Base-by-base conservation (phyloP, 2,329 filamentous ascomycete species). In the Colletotrichum orchidophilum region DNA sequence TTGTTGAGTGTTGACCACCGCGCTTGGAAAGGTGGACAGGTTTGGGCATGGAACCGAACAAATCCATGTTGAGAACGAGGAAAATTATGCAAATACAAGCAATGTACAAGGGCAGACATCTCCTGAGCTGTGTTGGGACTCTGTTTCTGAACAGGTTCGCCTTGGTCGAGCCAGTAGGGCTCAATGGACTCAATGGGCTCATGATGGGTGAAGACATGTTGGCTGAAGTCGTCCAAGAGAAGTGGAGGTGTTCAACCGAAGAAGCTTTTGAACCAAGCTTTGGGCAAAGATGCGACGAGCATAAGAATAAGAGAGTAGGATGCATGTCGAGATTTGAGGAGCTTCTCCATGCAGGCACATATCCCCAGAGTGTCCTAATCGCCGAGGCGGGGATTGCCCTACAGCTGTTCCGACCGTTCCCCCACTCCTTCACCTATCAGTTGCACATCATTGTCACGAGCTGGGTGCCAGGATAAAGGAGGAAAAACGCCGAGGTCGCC, bases 71-170 rank as follows among this genome's bases (percentile, higher is more conserved):
- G 63, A 86, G 80, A 59, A 88, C 75, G 71, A 88, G 78, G 50
- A 88, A 74, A 49, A 88, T 71, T 21, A 87, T 66, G 54, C 83
- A 76, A 8, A 87, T 74, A 68, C 81, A 82, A 33, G 77, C 81
- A 26, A 86, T 72, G 74, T 86, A 87, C 21, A 87, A 77, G 3
- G 85, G 83, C 15, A 88, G 76, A 46, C 81, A 81, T 71, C 87
- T 82, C 63, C 84, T 82, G 70, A 88, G 79, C 70, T 87, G 86
- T 24, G 83, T 84, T 1, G 86, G 86, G 46, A 87, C 76, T 49
- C 78, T 78, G 72, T 81, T 81, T 53, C 78, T 76, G 63, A 81
- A 76, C 6, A 66, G 29, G 12, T 55, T 70, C 18, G 67, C 33
- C 29, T 66, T 66, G 13, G 46, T 42, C 24, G 63, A 66, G 63